phyloP scores from a whole-genome alignment of 2,329 filamentous ascomycete genomes.

The Mollisiaceae sp. region DNA sequence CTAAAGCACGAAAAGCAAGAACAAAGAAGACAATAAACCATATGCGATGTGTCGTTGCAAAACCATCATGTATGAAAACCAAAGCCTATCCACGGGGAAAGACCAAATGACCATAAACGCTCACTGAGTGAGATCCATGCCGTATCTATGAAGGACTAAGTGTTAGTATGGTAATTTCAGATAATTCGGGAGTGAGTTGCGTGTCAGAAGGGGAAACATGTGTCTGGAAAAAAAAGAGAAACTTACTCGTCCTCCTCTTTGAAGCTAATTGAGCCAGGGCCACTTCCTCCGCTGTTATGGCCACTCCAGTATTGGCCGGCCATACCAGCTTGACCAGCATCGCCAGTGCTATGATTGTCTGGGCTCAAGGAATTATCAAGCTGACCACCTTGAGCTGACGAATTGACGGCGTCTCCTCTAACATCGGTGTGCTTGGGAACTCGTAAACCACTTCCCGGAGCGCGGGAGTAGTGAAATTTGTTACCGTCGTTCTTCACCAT shows the following conservation, averaged over 20 bases:
- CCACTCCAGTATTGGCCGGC: conserved; percentile 67
- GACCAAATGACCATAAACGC: conserved; percentile 17
- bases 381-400: conserved; percentile 45
- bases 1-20: conserved; percentile 35
- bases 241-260: conserved; percentile 84
- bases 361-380: conserved; percentile 58
- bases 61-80: conserved; percentile 7
- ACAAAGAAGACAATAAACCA: conserved; percentile 27
- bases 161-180: not conserved
- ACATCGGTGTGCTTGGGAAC: conserved; percentile 94
- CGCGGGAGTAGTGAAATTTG: conserved; percentile 84
- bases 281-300: conserved; percentile 74
- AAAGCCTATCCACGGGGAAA: not conserved
- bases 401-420: conserved; percentile 75
- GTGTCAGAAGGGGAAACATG: not conserved
- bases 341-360: conserved; percentile 42
- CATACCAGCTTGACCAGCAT: conserved; percentile 38
- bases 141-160: conserved; percentile 51
- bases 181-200: too few relatives aligned
- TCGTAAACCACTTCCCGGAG: conserved; percentile 81
- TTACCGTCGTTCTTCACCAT: conserved; percentile 76
- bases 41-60: conserved; percentile 1
- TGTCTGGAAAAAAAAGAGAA: not conserved
- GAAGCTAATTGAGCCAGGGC: conserved; percentile 71
- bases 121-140: conserved; percentile 72